phyloP scores from a whole-genome alignment of 306 rosid species.

The Quercus engelmannii region DNA sequence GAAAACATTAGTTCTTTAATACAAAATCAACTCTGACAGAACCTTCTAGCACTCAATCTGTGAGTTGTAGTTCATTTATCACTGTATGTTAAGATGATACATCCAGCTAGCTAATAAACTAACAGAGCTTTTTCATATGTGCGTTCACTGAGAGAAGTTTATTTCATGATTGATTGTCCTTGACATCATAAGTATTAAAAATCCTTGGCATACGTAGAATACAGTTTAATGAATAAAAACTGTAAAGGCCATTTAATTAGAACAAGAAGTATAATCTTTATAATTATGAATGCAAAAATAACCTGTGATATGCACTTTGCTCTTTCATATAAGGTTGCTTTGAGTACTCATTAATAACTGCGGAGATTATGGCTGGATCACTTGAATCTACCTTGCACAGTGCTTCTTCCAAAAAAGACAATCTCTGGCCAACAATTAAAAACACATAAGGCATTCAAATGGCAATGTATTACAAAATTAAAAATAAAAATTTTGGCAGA shows the following conservation, averaged over 20 bases:
- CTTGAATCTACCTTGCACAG: constrained; percentile 53
- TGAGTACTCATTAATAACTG: constrained; percentile 53
- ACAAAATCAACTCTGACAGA: background rate
- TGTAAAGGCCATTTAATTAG: too few species aligned
- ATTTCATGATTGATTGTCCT: too few species aligned
- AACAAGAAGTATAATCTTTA: background rate
- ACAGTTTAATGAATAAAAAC: background rate
- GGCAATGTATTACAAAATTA: background rate
- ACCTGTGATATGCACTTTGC: constrained; percentile 65
- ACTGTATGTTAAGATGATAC: background rate
- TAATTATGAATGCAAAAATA: background rate
- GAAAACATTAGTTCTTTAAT: background rate
- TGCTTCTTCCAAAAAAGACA: constrained; percentile 68
- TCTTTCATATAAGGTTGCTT: constrained; percentile 53
- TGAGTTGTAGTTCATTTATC: background rate
- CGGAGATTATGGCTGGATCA: constrained; percentile 49
- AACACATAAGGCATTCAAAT: constrained; percentile 11
- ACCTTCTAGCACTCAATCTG: background rate
- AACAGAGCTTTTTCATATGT: background rate
- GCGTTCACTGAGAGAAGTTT: too few species aligned
- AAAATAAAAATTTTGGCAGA: background rate
- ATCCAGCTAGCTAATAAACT: background rate
- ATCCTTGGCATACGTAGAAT: background rate
- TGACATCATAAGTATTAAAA: background rate
- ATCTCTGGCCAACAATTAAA: constrained; percentile 43